Evolutionary conservation across 495 filamentous ascomycete genomes (phyloP), one percentile per base, ranked within the genome.

Genomic region (Polyplosphaeria fusca): DNA sequence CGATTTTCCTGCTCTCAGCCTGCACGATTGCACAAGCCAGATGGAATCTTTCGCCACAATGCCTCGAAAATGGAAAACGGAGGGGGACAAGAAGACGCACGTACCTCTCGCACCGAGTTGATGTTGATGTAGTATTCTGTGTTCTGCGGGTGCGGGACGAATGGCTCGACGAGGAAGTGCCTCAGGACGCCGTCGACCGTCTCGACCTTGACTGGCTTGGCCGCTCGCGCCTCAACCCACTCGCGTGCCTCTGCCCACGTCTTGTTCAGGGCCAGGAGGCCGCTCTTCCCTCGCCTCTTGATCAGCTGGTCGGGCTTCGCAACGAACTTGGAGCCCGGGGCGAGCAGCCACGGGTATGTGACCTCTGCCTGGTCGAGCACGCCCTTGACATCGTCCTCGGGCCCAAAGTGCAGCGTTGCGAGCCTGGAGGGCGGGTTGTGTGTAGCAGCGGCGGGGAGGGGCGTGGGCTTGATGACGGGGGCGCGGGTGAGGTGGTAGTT

Each of bases 401-500:
- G 91, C 50, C 91, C 86, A 80, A 99, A 99, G 79, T 90, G 79
- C 59, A 99, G 82, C 42, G 89, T 89, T 45, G 91, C 92, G 60
- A 99, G 88, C 73, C 84, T 88, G 66, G 93, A 76, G 49, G 94
- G 82, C 60, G 93, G 77, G 78, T 97, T 97, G 84, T 99, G 93
- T 71, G 84, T 93, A 55, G 84, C 70, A 60, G 88, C 79, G 61
- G 82, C 70, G 62, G 93, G 91, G 22, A 99, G 89, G 74, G 94
- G 88, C 68, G 90, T 89, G 47, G 93, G 90, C 85, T 96, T 95
- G 83, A 99, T 96, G 70, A 95, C 86, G 53, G 92, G 86, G 55
- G 93, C 91, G 68, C 93, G 87, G 64, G 93, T 99, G 80, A 99
- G 91, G 83, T 99, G 93, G 81, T 96, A 99, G 86, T 95, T 96